Evolutionary conservation across 768 basidiomycete genomes (phyloP).

Genomic region (Phaffia tasmanica): DNA sequence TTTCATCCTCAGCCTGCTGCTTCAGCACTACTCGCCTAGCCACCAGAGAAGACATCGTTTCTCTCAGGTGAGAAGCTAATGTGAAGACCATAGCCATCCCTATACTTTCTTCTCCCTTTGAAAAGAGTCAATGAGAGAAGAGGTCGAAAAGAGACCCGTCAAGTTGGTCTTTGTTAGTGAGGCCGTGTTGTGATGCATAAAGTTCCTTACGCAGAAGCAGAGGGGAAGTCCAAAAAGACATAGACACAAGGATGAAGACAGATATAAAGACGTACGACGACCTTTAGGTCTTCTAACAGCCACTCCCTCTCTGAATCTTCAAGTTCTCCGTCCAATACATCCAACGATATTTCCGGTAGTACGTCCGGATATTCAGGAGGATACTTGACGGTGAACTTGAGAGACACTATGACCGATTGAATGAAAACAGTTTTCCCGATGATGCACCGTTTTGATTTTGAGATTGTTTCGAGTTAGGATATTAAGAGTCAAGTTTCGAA

Average conservation of each 20-base stretch:
- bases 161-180: not conserved
- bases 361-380: constrained; percentile 72
- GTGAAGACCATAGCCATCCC: constrained; percentile 96
- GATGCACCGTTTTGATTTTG: not conserved
- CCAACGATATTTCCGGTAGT: constrained; percentile 60
- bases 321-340: constrained; percentile 52
- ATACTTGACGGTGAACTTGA: constrained; percentile 65
- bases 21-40: constrained; percentile 49
- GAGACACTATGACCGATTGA: constrained; percentile 48
- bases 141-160: not conserved
- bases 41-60: constrained; percentile 58
- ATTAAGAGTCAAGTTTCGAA: not conserved
- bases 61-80: constrained; percentile 70
- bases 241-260: not conserved
- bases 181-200: not conserved
- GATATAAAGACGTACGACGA: constrained; percentile 34
- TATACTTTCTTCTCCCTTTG: constrained; percentile 35
- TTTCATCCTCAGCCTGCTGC: constrained; percentile 57
- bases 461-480: not conserved
- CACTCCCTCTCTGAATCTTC: constrained; percentile 46
- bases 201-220: not conserved
- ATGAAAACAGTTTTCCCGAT: constrained; percentile 2
- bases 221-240: not conserved
- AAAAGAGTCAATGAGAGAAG: not conserved
- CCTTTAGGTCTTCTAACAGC: constrained; percentile 47